Conservation (phyloP, 2,329 filamentous ascomycete genomes). For the Rhynchosporium agropyri region DNA sequence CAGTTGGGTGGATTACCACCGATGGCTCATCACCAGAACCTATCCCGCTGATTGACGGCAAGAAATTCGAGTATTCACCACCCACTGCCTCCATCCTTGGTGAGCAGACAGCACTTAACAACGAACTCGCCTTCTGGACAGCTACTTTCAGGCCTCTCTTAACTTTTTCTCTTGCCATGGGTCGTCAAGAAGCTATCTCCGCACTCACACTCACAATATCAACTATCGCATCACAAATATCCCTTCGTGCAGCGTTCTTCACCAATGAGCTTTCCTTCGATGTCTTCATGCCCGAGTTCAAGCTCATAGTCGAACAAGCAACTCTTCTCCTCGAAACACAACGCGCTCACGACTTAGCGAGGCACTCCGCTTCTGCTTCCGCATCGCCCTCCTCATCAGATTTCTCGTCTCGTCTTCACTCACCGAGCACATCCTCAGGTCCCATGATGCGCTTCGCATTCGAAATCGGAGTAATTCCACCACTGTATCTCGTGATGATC, state of each 20-base stretch:
- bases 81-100: conserved; percentile 8
- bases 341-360: conserved; percentile 10
- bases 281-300: conserved; percentile 27
- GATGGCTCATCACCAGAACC: conserved; percentile 17
- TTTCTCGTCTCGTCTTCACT: neutral
- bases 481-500: conserved; percentile 64
- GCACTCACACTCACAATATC: conserved; percentile 28
- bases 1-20: neutral
- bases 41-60: conserved; percentile 29
- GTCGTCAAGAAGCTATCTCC: conserved; percentile 28
- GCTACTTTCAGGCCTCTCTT: conserved; percentile 25
- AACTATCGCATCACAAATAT: conserved; percentile 23
- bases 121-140: conserved; percentile 27
- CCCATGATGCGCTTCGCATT: conserved; percentile 53
- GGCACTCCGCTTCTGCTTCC: neutral
- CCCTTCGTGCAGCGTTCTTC: conserved; percentile 26
- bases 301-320: conserved; percentile 22
- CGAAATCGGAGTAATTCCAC: conserved; percentile 64
- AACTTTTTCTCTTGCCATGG: conserved; percentile 1
- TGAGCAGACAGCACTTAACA: conserved; percentile 24
- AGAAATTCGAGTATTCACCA: conserved; percentile 22
- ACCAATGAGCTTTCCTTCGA: conserved; percentile 30
- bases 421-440: neutral
- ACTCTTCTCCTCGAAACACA: conserved; percentile 21
- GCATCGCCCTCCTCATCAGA: neutral